Percentiles rank a stretch among this genome's conserved stretches.
phyloP scores from a whole-genome alignment of 371 early-diverging fungal genomes.

The Lichtheimia ramosa region DNA sequence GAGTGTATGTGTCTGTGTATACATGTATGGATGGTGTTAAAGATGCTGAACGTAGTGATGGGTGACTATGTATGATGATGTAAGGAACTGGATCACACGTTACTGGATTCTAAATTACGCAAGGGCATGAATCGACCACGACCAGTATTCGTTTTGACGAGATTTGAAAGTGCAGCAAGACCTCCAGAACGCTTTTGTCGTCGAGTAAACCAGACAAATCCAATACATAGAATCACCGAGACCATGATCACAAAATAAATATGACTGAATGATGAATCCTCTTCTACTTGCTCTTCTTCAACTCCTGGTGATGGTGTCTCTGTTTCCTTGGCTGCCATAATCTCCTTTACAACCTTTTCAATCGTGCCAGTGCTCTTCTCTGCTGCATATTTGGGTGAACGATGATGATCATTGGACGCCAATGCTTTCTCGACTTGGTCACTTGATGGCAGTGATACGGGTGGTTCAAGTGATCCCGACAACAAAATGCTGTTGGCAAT shows the following conservation, averaged over 20 bases:
- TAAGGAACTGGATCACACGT: not conserved
- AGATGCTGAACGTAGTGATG: too few relatives aligned
- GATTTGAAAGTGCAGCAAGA: slow-evolving; percentile 27
- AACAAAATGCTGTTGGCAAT: slow-evolving; percentile 42
- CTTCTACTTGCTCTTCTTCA: not conserved
- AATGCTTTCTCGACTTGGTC: slow-evolving; percentile 17
- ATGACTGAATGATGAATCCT: slow-evolving; percentile 4
- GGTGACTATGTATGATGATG: too few relatives aligned
- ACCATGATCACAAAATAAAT: slow-evolving; percentile 23
- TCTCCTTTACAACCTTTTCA: slow-evolving; percentile 20
- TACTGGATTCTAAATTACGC: slow-evolving; percentile 25
- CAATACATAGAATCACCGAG: slow-evolving; percentile 24
- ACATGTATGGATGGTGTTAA: too few relatives aligned
- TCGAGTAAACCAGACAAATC: slow-evolving; percentile 25
- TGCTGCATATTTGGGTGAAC: slow-evolving; percentile 30
- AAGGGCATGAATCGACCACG: slow-evolving; percentile 38
- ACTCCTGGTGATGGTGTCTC: slow-evolving; percentile 5
- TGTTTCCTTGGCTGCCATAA: slow-evolving; percentile 21
- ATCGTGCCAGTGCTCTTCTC: slow-evolving; percentile 26
- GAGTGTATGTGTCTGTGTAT: too few relatives aligned
- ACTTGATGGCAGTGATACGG: slow-evolving; percentile 12
- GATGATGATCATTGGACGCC: slow-evolving; percentile 9
- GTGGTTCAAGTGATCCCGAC: slow-evolving; percentile 31
- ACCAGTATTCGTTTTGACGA: slow-evolving; percentile 17
- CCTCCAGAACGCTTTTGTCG: slow-evolving; percentile 17